Evolutionary conservation across 78 protist species (phyloP).

Genomic region (slime mould (Dictyostelium discoideum)): DNA sequence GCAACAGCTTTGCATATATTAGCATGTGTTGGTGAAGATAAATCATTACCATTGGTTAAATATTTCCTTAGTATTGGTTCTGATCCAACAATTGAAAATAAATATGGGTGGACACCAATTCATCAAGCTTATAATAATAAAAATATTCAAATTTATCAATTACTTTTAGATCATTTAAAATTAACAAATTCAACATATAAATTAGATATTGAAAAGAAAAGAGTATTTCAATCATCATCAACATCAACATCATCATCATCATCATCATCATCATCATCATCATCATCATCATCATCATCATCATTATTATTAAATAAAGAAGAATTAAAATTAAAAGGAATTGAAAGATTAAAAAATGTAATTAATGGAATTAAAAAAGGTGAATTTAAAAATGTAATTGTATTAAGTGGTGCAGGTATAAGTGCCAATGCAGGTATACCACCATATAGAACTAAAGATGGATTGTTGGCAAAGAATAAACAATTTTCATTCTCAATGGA

Average conservation of each 20-base stretch:
- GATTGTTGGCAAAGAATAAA: background rate
- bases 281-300: background rate
- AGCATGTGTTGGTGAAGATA: slow-evolving; percentile 16
- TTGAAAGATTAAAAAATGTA: slow-evolving; percentile 20
- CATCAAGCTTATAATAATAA: slow-evolving; percentile 22
- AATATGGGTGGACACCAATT: slow-evolving; percentile 70
- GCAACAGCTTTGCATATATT: slow-evolving; percentile 61
- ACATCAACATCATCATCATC: background rate
- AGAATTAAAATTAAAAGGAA: slow-evolving; percentile 20
- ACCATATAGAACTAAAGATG: slow-evolving; percentile 53
- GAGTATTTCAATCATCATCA: background rate
- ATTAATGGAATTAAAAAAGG: slow-evolving; percentile 23
- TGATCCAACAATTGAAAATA: slow-evolving; percentile 67
- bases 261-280: background rate
- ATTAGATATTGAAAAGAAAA: slow-evolving; percentile 54
- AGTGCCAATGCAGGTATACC: slow-evolving; percentile 84
- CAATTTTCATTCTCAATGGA: slow-evolving; percentile 52
- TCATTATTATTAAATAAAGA: background rate
- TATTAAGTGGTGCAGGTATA: slow-evolving; percentile 87
- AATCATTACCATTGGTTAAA: background rate
- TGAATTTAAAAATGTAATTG: slow-evolving; percentile 39
- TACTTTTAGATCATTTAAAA: background rate
- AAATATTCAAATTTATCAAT: background rate
- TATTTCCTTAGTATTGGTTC: slow-evolving; percentile 47
- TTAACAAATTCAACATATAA: slow-evolving; percentile 7